phyloP scores from a whole-genome alignment of 2,329 filamentous ascomycete genomes.

The Colletotrichum sp. region DNA sequence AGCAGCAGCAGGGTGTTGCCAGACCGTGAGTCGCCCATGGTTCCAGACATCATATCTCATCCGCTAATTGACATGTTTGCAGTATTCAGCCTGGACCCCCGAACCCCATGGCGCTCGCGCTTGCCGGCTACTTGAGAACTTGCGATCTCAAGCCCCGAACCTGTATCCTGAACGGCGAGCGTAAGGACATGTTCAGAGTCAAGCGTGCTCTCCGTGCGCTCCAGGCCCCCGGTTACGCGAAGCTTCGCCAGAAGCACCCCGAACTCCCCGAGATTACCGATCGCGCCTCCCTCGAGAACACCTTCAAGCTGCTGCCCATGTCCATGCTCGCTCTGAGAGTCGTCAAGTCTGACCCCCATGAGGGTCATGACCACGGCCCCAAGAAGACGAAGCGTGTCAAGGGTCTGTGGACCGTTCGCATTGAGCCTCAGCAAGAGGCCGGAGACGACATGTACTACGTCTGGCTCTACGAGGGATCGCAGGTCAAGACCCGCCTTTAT shows the following conservation, averaged over 20 bases:
- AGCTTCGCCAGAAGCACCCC: slow-evolving; percentile 88
- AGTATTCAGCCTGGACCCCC: slow-evolving; percentile 79
- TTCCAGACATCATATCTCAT: not conserved
- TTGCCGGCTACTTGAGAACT: slow-evolving; percentile 84
- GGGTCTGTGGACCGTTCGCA: slow-evolving; percentile 93
- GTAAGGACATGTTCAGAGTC: slow-evolving; percentile 98
- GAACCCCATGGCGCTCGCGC: slow-evolving; percentile 85
- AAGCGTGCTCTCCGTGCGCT: slow-evolving; percentile 94
- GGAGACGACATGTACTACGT: slow-evolving; percentile 90
- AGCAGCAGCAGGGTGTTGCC: slow-evolving; percentile 27
- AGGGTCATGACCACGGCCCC: slow-evolving; percentile 72
- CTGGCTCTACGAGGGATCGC: slow-evolving; percentile 94
- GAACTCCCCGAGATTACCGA: slow-evolving; percentile 88
- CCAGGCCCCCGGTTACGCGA: slow-evolving; percentile 86
- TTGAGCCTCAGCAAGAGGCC: slow-evolving; percentile 95
- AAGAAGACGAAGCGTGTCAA: slow-evolving; percentile 90
- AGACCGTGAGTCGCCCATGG: not conserved
- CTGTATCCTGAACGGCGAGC: slow-evolving; percentile 92
- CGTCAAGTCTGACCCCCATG: slow-evolving; percentile 78
- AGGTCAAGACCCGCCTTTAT: slow-evolving; percentile 93
- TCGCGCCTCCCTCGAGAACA: slow-evolving; percentile 86
- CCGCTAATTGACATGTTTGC: slow-evolving; percentile 39
- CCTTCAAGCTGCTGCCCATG: slow-evolving; percentile 92
- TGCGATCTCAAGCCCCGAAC: slow-evolving; percentile 90
- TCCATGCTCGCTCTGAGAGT: slow-evolving; percentile 94